These are phyloP conservation scores for Phytophthora chlamydospora DNA, from an alignment of 352 stramenopile genomes.

Conservation along the genomic window DNA sequence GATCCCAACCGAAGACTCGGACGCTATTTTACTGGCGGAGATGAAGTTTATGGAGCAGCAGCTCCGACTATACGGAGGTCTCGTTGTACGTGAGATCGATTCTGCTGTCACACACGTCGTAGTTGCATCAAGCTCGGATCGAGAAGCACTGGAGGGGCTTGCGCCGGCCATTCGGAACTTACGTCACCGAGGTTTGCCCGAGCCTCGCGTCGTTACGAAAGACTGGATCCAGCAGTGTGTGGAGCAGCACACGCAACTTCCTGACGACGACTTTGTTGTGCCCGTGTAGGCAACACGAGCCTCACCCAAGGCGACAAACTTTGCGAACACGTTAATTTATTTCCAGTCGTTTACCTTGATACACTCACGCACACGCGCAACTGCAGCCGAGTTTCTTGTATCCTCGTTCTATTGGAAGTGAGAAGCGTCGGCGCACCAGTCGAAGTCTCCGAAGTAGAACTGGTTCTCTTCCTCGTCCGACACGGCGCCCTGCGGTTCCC, in stretches of 20 bases:
- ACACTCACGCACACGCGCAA: neutral
- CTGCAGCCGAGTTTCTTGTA: slow-evolving; percentile 10
- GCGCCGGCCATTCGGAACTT: slow-evolving; percentile 52
- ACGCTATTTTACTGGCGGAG: slow-evolving; percentile 30
- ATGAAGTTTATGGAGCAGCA: slow-evolving; percentile 69
- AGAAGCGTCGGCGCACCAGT: slow-evolving; percentile 68
- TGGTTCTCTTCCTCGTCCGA: slow-evolving; percentile 38
- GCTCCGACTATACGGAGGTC: slow-evolving; percentile 61
- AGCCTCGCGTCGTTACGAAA: slow-evolving; percentile 62
- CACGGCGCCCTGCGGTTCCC: slow-evolving; percentile 29
- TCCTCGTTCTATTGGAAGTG: slow-evolving; percentile 39
- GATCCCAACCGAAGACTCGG: slow-evolving; percentile 11
- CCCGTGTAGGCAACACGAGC: slow-evolving; percentile 39
- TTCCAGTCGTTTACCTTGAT: slow-evolving; percentile 17
- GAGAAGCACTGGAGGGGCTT: slow-evolving; percentile 42
- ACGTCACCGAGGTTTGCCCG: slow-evolving; percentile 46
- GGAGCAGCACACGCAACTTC: slow-evolving; percentile 50
- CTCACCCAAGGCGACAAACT: slow-evolving; percentile 22
- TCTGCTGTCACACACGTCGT: slow-evolving; percentile 71
- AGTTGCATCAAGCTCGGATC: slow-evolving; percentile 32
- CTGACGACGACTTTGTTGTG: slow-evolving; percentile 61
- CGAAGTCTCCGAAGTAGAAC: slow-evolving; percentile 75
- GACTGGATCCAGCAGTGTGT: slow-evolving; percentile 70
- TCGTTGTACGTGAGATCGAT: slow-evolving; percentile 46
- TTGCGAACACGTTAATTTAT: slow-evolving; percentile 39